Conservation (phyloP, 2,329 filamentous ascomycete genomes). For the Botryosphaeria agaves region DNA sequence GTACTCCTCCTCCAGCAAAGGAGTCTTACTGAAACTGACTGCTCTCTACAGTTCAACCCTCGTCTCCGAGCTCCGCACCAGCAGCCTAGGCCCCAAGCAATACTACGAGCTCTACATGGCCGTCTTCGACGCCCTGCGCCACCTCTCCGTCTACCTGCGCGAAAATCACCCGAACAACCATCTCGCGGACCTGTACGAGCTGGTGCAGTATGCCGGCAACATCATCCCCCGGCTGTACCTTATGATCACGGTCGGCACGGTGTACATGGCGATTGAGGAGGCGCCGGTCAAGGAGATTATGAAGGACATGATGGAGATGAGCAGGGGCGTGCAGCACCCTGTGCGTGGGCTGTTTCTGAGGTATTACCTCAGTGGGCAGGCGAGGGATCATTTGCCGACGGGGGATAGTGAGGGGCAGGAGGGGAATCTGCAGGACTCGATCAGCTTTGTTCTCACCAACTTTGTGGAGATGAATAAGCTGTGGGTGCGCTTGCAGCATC, state of each 20-base stretch:
- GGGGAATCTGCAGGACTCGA: constrained; percentile 90
- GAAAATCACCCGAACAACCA: constrained; percentile 97
- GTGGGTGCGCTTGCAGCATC: constrained; percentile 93
- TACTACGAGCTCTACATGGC: constrained; percentile 99
- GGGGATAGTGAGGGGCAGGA: constrained; percentile 79
- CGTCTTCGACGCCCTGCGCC: constrained; percentile 92
- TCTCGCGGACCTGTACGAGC: constrained; percentile 91
- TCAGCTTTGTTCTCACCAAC: constrained; percentile 95
- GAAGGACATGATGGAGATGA: constrained; percentile 99
- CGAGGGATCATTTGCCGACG: constrained; percentile 69
- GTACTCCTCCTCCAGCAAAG: not conserved
- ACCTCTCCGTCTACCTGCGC: constrained; percentile 88
- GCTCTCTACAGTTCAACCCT: constrained; percentile 60
- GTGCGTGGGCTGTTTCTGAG: constrained; percentile 87
- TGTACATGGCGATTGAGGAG: constrained; percentile 97
- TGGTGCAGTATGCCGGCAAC: constrained; percentile 96
- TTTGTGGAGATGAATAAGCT: constrained; percentile 99
- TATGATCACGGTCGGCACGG: constrained; percentile 98
- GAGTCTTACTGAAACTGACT: not conserved
- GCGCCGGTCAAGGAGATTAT: constrained; percentile 98
- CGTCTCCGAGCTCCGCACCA: constrained; percentile 94
- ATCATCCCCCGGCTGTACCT: constrained; percentile 92
- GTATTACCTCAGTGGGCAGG: constrained; percentile 92
- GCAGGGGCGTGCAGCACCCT: constrained; percentile 88
- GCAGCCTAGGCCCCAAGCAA: constrained; percentile 94